phyloP scores from a whole-genome alignment of 257 asterid genomes.

The Ilex aquifolium region DNA sequence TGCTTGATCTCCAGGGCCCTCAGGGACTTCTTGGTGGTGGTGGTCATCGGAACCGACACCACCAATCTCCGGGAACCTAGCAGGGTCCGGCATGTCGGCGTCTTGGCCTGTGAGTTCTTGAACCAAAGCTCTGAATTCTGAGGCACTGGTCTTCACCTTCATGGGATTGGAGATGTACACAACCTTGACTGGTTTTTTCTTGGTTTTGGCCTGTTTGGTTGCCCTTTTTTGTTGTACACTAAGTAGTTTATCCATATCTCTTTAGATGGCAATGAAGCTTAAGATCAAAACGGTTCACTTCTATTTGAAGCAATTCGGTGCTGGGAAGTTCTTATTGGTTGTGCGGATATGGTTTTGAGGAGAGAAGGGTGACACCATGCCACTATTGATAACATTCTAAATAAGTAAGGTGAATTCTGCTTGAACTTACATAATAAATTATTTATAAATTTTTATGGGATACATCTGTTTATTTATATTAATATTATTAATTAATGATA shows the following conservation, averaged over 20 bases:
- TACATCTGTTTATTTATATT: too few species aligned
- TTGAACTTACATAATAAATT: too few species aligned
- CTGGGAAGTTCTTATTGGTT: too few species aligned
- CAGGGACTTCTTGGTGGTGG: not conserved
- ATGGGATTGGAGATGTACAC: slow-evolving; percentile 76
- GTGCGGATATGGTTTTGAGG: too few species aligned
- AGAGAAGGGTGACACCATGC: too few species aligned
- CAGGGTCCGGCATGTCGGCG: slow-evolving; percentile 30
- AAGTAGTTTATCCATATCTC: slow-evolving; percentile 31
- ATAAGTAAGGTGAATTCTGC: too few species aligned
- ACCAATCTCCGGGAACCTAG: slow-evolving; percentile 8
- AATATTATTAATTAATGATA: too few species aligned
- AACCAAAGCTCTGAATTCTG: slow-evolving; percentile 60
- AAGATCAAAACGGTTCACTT: slow-evolving; percentile 2
- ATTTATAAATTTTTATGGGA: too few species aligned
- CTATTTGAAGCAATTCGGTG: too few species aligned
- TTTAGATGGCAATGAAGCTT: not conserved
- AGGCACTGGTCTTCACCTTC: slow-evolving; percentile 58
- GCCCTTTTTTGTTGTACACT: slow-evolving; percentile 24
- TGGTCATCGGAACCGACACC: slow-evolving; percentile 13
- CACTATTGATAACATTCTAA: too few species aligned
- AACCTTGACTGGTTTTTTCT: slow-evolving; percentile 48
- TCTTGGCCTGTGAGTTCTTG: slow-evolving; percentile 80
- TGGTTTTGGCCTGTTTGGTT: slow-evolving; percentile 24
- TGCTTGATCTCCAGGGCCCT: slow-evolving; percentile 11